Percentiles rank a stretch among this genome's conserved stretches.
These are phyloP conservation scores for Cutaneotrichosporon dermatis DNA, from an alignment of 1,284 basidiomycete genomes.

Conservation along the genomic window DNA sequence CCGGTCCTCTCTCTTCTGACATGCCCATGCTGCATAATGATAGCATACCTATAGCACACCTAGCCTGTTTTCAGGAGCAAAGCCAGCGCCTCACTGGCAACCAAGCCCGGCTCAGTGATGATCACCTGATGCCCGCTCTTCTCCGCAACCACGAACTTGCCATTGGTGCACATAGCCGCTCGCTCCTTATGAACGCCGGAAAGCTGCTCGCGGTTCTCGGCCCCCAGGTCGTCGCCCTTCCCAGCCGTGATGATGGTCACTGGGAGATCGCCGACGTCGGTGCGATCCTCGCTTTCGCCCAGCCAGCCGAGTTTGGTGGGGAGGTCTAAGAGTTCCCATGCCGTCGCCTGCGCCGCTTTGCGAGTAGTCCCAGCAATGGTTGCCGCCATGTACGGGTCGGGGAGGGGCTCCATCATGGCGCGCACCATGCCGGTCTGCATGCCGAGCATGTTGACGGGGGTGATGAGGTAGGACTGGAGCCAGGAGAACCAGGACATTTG, in stretches of 20 bases:
- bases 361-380: neutral
- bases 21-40: too few species aligned
- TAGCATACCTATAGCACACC: too few species aligned
- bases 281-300: neutral
- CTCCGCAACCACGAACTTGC: slow-evolving; percentile 3
- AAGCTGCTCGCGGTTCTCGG: slow-evolving; percentile 1
- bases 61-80: slow-evolving; percentile 45
- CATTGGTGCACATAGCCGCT: neutral
- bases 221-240: neutral
- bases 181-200: neutral
- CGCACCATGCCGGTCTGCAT: neutral
- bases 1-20: too few species aligned
- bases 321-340: neutral
- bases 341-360: neutral
- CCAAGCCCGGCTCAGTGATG: slow-evolving; percentile 1
- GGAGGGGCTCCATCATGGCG: neutral
- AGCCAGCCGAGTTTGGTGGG: neutral
- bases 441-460: neutral
- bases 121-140: slow-evolving; percentile 4
- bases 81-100: slow-evolving; percentile 40
- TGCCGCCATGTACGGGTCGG: slow-evolving; percentile 1
- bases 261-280: neutral
- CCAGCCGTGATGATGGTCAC: slow-evolving; percentile 2
- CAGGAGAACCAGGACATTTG: neutral
- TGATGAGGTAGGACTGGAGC: neutral